Base-by-base conservation (phyloP, 2,329 filamentous ascomycete species). In the Hypoxylon sp. region DNA sequence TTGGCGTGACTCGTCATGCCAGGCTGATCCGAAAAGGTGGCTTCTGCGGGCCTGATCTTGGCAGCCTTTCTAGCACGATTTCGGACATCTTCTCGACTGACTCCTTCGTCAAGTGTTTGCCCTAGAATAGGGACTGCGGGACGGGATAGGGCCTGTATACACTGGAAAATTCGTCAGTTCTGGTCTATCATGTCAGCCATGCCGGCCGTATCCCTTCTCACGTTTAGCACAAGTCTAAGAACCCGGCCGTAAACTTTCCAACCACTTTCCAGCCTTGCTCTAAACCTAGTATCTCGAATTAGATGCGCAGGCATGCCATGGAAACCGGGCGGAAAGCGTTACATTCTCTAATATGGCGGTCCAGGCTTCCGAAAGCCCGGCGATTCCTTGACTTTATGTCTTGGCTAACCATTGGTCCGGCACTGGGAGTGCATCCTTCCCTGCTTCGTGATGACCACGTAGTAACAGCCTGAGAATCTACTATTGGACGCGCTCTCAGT, bases 301-400 rank as follows among this genome's bases (percentile, higher is more conserved):
- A 48, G 8, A 36, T 9, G 16, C 50, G 11, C 36, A 16, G 40
- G 57, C 40, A 61, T 22, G 26, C 22, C 38, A 62, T 55, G 57
- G 59, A 51, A 68, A 63, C 58, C 56, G 46, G 62, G 54, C 24
- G n/a, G 33, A 33, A 44, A 48, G 54, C 22, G 65, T 65, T 57
- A 18, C 65, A 65, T 68, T 48, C 40, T 32, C 32, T 26, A 56
- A 60, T 62, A 58, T 63, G 45, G 49, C 62, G 65, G 65, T 62
- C 56, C 46, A 65, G 20, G 51, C 42, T 59, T 62, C 65, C 65
- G 65, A 58, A 56, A 56, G 24, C 54, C 65, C 65, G 58, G 40
- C 59, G 33, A 56, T 53, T 40, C 57, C 49, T 45, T 59, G 26
- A 32, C 45, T 46, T 12, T 45, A 22, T 16, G 24, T 24, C 46